A percentile compares a stretch with the other conserved stretches of the same genome.
phyloP scores from a whole-genome alignment of 2,329 filamentous ascomycete species.

The Sporothrix dimorphospora region DNA sequence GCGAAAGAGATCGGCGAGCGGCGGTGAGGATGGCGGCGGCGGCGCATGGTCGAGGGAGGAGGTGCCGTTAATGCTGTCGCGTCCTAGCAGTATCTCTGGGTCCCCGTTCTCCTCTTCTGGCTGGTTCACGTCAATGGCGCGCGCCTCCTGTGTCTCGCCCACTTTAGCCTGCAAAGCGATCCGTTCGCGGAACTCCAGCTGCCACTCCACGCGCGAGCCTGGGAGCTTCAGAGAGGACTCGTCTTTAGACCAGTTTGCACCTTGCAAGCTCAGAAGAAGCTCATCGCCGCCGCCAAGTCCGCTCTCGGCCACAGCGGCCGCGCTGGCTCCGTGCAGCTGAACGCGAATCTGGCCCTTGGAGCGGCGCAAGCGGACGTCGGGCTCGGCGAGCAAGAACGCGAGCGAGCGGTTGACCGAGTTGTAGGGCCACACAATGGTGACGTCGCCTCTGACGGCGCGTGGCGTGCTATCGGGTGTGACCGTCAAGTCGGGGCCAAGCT shows the following conservation, averaged over 20 bases:
- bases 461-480: conserved; percentile 40
- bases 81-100: neutral
- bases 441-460: conserved; percentile 65
- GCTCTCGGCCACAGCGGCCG: conserved; percentile 67
- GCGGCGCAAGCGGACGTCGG: conserved; percentile 78
- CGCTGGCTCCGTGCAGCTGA: conserved; percentile 71
- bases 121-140: conserved; percentile 58
- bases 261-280: conserved; percentile 68
- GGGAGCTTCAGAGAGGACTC: conserved; percentile 52
- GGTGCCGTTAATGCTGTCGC: neutral
- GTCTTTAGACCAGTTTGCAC: conserved; percentile 66
- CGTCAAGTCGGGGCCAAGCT: conserved; percentile 54
- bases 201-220: conserved; percentile 60
- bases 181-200: conserved; percentile 57
- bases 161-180: conserved; percentile 54
- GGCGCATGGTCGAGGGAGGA: neutral
- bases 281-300: conserved; percentile 79
- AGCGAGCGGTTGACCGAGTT: conserved; percentile 74
- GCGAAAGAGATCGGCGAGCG: conserved; percentile 23
- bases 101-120: conserved; percentile 35
- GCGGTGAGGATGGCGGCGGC: conserved; percentile 30
- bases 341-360: conserved; percentile 80
- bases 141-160: conserved; percentile 52
- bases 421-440: conserved; percentile 91
- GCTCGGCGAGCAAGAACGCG: conserved; percentile 80